Percentiles rank a stretch among this genome's conserved stretches.
These are phyloP conservation scores for Metarhizium brunneum DNA, from an alignment of 2,329 filamentous ascomycete species.

Conservation along the genomic window DNA sequence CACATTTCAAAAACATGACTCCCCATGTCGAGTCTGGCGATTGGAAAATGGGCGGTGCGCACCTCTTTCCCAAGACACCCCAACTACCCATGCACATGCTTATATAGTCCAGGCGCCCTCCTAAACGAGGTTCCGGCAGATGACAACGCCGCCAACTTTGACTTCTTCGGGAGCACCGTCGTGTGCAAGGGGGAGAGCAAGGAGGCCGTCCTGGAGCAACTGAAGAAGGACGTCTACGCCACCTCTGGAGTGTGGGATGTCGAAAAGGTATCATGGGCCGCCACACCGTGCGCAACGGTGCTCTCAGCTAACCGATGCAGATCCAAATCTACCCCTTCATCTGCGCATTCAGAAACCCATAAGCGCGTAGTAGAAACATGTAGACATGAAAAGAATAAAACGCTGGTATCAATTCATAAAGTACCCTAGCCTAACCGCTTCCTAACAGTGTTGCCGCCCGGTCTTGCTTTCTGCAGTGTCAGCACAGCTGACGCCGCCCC, in stretches of 20 bases:
- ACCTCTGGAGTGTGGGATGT: conserved; percentile 71
- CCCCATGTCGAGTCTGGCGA: conserved; percentile 43
- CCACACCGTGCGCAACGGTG: background rate
- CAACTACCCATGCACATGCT: background rate
- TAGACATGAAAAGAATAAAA: background rate
- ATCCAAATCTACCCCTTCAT: conserved; percentile 42
- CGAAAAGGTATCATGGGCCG: conserved; percentile 39
- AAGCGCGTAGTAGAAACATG: background rate
- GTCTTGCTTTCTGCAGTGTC: conserved; percentile 1
- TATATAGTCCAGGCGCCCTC: conserved; percentile 47
- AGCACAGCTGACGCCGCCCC: conserved; percentile 11
- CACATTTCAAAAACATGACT: conserved; percentile 49
- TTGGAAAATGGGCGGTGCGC: conserved; percentile 56
- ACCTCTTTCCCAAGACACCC: background rate
- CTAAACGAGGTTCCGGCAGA: conserved; percentile 57
- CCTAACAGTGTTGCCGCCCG: background rate
- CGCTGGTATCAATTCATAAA: conserved; percentile 5
- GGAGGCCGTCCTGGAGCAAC: conserved; percentile 57
- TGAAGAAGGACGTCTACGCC: conserved; percentile 67
- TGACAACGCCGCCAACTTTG: conserved; percentile 45
- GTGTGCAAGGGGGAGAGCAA: conserved; percentile 56
- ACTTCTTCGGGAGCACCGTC: conserved; percentile 68
- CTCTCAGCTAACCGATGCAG: conserved; percentile 15
- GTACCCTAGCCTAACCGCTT: background rate
- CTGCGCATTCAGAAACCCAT: conserved; percentile 28